Evolutionary conservation across 768 basidiomycete species (phyloP), one percentile per base, ranked within the genome.

Genomic region (Artomyces pyxidatus): DNA sequence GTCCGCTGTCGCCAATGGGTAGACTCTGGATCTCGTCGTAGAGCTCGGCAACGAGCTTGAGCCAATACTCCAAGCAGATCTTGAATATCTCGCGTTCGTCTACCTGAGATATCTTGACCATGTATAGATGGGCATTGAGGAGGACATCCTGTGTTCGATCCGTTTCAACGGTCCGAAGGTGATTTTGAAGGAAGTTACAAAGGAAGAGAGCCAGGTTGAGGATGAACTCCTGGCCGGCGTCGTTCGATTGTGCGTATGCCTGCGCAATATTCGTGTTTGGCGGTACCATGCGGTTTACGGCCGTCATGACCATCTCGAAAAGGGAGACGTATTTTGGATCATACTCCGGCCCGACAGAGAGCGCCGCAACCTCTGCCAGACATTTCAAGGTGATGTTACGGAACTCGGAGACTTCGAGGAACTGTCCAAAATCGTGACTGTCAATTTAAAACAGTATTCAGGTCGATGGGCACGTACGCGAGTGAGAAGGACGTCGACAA

Each of bases 1-100:
- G 62, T 51, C 92, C 80, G 19, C 84, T 86, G 43, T 90, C 88
- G 42, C 89, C 84, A 58, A 90, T 89, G 2, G 93, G 92, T 17
- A 96, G 65, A 52, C 83, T 85, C 65, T 96, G 93, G 44, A 96
- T 87, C 71, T 99, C 96, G 55, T 97, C 95, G 62, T 99, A 98
- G 17, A 99, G 76, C 62, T 96, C 95, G 2, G 91, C 81, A 11
- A 99, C 96, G 25, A 99, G 83, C 65, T 94, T 93, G 48, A 83
- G 66, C 91, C 96, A 99, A 69, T 98, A 99, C 63, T 98, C 96
- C 61, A 98, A 70, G 58, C 95, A 96, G 61, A 99, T 96, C 70
- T 99, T 99, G 82, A 98, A 98, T 55, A 99, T 88, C 67, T 99
- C 96, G 45, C 95, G 84, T 62, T 99, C 96, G 59, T 99, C 95